Conservation (phyloP, 2,329 filamentous ascomycete genomes). For the Zymoseptoria ardabiliae region DNA sequence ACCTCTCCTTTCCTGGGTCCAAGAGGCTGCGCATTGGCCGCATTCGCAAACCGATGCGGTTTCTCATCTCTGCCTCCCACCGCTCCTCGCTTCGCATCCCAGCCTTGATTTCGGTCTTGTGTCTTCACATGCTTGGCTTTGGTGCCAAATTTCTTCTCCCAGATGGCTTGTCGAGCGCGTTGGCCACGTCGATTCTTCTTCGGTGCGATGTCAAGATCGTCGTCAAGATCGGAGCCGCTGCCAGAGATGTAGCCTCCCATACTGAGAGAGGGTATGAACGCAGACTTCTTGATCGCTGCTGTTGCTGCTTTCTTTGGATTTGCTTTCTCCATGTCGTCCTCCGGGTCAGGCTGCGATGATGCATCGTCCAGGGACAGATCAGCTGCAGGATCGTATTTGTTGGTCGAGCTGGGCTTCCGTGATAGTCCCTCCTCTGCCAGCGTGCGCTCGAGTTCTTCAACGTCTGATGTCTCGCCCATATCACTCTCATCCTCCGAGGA, state of each 20-base stretch:
- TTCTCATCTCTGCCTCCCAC: constrained; percentile 15
- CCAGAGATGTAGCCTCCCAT: constrained; percentile 72
- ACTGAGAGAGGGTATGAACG: constrained; percentile 68
- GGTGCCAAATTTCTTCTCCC: constrained; percentile 71
- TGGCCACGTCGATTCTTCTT: constrained; percentile 73
- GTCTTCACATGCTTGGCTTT: constrained; percentile 60
- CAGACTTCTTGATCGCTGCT: constrained; percentile 37
- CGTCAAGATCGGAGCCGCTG: constrained; percentile 64
- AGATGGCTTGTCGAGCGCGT: constrained; percentile 67
- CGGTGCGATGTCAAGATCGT: constrained; percentile 42
- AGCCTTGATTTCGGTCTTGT: constrained; percentile 44
- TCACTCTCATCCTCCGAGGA: constrained; percentile 30
- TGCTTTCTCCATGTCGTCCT: constrained; percentile 16
- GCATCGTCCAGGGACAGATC: constrained; percentile 14
- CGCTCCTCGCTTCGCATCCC: constrained; percentile 55
- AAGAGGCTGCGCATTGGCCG: constrained; percentile 13
- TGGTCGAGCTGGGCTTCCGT: not conserved
- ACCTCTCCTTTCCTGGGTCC: constrained; percentile 11
- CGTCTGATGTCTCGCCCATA: constrained; percentile 15
- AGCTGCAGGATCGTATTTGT: constrained; percentile 10
- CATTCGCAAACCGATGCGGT: constrained; percentile 10
- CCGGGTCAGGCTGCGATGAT: constrained; percentile 16
- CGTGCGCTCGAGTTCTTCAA: constrained; percentile 22
- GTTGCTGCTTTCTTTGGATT: constrained; percentile 15
- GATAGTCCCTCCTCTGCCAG: constrained; percentile 20